A percentile compares a stretch with the other conserved stretches of the same genome.
phyloP scores from a whole-genome alignment of 2,329 filamentous ascomycete genomes.

The Elsinoe perseae region DNA sequence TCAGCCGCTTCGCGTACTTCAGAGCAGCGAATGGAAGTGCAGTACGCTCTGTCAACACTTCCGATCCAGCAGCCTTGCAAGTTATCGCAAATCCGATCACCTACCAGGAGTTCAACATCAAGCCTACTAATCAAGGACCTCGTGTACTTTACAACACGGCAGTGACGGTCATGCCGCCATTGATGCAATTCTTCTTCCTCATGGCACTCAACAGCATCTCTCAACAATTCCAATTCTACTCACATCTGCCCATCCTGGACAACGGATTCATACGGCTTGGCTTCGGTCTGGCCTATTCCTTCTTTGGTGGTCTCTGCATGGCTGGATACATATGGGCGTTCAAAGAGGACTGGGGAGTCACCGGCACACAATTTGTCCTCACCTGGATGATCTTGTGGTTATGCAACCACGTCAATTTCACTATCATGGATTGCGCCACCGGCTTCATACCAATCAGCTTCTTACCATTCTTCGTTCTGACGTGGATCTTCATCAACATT shows the following conservation, averaged over 20 bases:
- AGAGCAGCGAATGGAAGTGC: constrained; percentile 28
- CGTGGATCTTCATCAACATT: constrained; percentile 41
- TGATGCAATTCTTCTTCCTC: constrained; percentile 45
- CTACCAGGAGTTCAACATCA: constrained; percentile 32
- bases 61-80: constrained; percentile 29
- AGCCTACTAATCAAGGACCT: constrained; percentile 36
- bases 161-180: constrained; percentile 38
- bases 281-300: constrained; percentile 33
- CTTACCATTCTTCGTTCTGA: constrained; percentile 39
- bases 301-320: constrained; percentile 36
- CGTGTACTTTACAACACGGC: constrained; percentile 41
- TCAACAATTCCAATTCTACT: constrained; percentile 33
- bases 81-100: constrained; percentile 35
- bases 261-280: constrained; percentile 31
- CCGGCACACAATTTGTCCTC: constrained; percentile 35
- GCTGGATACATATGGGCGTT: constrained; percentile 41
- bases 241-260: constrained; percentile 24
- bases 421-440: constrained; percentile 39
- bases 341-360: constrained; percentile 34
- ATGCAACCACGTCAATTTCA: constrained; percentile 39
- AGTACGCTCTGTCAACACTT: constrained; percentile 23
- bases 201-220: constrained; percentile 40
- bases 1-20: constrained; percentile 31
- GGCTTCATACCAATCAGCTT: constrained; percentile 34
- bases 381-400: constrained; percentile 41